These are phyloP conservation scores for Rhododendron vialii DNA, from an alignment of 148 eudicot genomes.

Conservation along the genomic window DNA sequence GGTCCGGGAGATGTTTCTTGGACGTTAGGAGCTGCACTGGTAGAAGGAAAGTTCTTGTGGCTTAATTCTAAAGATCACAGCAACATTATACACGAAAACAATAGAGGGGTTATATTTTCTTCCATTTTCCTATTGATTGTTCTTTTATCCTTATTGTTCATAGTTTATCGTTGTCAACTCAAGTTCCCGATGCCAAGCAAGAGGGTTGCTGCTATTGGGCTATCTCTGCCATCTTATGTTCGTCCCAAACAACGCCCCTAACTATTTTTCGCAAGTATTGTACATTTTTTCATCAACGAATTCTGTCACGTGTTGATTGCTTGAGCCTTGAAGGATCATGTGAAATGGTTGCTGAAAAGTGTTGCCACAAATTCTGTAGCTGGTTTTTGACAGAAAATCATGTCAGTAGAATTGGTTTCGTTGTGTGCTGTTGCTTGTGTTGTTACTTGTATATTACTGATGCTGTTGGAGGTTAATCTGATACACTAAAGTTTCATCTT, in stretches of 20 bases:
- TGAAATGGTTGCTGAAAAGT: not conserved
- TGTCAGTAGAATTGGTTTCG: not conserved
- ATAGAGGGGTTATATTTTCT: constrained; percentile 14
- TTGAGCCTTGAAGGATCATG: not conserved
- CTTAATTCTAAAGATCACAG: constrained; percentile 12
- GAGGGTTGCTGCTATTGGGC: constrained; percentile 23
- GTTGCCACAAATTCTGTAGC: not conserved
- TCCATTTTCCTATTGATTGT: constrained; percentile 29
- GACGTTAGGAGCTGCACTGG: constrained; percentile 76
- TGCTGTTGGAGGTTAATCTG: not conserved
- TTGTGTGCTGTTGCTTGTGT: not conserved
- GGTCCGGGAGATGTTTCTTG: constrained; percentile 80
- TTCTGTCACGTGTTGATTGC: not conserved
- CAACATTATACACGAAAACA: constrained; percentile 5
- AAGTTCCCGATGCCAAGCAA: constrained; percentile 49
- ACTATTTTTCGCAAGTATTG: not conserved
- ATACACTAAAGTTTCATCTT: not conserved
- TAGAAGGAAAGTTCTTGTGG: constrained; percentile 44
- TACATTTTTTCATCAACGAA: not conserved
- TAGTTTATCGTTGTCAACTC: constrained; percentile 37
- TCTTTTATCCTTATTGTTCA: constrained; percentile 26
- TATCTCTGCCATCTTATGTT: constrained; percentile 33
- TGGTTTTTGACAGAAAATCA: not conserved
- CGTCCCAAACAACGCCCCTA: constrained; percentile 22
- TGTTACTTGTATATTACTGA: not conserved